phyloP scores from a whole-genome alignment of 169 alveolate species.

The Babesia sp. region DNA sequence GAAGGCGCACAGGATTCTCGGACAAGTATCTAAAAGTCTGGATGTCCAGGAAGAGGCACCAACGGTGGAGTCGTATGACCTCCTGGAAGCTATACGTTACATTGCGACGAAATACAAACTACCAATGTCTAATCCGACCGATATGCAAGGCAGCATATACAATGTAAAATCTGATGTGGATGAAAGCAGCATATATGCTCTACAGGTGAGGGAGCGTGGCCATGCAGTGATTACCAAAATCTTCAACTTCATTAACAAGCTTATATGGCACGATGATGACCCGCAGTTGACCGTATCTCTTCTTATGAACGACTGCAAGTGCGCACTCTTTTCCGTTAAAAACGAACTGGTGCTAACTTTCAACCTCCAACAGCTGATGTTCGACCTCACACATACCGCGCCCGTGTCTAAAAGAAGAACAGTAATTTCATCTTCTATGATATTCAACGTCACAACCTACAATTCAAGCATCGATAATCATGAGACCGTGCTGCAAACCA shows the following conservation, averaged over 20 bases:
- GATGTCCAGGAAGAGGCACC: not conserved
- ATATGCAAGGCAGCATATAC: slow-evolving; percentile 5
- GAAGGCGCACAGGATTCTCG: slow-evolving; percentile 1
- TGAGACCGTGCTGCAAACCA: slow-evolving; percentile 37
- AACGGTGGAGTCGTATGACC: slow-evolving; percentile 6
- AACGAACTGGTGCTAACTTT: slow-evolving; percentile 17
- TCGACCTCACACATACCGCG: slow-evolving; percentile 32
- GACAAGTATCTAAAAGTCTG: not conserved
- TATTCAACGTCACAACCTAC: slow-evolving; percentile 32
- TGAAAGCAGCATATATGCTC: not conserved
- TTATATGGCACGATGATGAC: slow-evolving; percentile 23
- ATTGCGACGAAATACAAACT: slow-evolving; percentile 18
- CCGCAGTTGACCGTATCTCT: slow-evolving; percentile 7
- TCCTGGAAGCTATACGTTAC: slow-evolving; percentile 1
- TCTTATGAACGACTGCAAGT: slow-evolving; percentile 17
- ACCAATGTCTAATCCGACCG: slow-evolving; percentile 5
- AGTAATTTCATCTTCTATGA: slow-evolving; percentile 20
- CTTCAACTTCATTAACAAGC: not conserved
- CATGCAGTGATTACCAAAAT: not conserved
- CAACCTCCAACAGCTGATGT: slow-evolving; percentile 16
- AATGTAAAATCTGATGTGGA: slow-evolving; percentile 16
- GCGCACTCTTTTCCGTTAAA: slow-evolving; percentile 9
- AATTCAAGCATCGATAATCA: slow-evolving; percentile 22
- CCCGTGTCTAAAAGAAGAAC: slow-evolving; percentile 6
- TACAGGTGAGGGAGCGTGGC: slow-evolving; percentile 1